Percentiles rank a stretch among this genome's conserved stretches.
phyloP scores from a whole-genome alignment of 202 grass and related monocot genomes.

The Sporobolus alterniflorus region DNA sequence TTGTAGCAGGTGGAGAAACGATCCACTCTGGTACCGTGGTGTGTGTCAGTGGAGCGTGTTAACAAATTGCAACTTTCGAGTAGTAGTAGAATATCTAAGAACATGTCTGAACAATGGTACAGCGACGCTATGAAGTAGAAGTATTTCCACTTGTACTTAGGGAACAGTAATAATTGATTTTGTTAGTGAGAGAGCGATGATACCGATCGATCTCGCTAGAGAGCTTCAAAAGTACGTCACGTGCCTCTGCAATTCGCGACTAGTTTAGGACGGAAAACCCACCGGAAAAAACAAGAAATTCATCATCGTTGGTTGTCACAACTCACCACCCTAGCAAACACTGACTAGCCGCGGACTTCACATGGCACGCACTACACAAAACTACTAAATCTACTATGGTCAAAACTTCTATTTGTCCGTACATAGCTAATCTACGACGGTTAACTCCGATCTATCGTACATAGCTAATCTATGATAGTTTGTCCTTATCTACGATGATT shows the following conservation, averaged over 20 bases:
- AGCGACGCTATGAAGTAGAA: background rate
- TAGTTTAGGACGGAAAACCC: background rate
- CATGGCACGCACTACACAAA: background rate
- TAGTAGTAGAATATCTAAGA: background rate
- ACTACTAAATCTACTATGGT: no score
- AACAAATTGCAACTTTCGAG: background rate
- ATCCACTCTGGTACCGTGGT: background rate
- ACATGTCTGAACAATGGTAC: background rate
- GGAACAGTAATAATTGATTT: background rate
- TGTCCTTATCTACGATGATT: no score
- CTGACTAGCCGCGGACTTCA: background rate
- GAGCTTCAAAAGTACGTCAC: conserved; percentile 26
- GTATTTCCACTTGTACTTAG: conserved; percentile 27
- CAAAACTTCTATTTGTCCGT: no score
- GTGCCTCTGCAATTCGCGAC: conserved; percentile 5
- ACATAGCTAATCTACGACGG: no score
- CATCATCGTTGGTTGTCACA: background rate
- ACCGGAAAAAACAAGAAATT: background rate
- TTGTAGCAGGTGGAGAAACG: background rate
- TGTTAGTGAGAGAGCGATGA: background rate
- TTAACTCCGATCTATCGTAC: no score
- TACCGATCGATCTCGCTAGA: conserved; percentile 5
- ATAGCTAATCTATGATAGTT: no score
- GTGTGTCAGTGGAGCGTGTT: background rate
- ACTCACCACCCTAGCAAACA: background rate